Conservation (phyloP, 768 basidiomycete species). For the Sporobolomyces roseus region DNA sequence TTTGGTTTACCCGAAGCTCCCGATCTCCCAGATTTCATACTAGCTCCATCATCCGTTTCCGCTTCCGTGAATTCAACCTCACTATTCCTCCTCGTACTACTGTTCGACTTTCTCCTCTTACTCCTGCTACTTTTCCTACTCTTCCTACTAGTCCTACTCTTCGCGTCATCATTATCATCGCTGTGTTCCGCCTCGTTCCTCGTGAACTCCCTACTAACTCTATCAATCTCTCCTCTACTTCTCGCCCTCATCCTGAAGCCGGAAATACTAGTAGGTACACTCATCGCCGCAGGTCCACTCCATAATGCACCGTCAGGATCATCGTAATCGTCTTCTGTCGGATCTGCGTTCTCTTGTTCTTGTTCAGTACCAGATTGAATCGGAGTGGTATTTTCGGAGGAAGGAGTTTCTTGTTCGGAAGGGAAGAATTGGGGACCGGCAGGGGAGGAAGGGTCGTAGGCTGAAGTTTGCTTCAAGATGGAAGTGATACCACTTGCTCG, state of each 20-base stretch:
- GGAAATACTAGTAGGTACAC: slow-evolving; percentile 30
- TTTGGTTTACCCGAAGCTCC: not conserved
- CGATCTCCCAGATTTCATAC: not conserved
- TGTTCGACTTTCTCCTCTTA: slow-evolving; percentile 8
- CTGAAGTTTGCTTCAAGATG: slow-evolving; percentile 28
- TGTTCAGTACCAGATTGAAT: not conserved
- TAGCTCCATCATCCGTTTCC: slow-evolving; percentile 26
- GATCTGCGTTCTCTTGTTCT: not conserved
- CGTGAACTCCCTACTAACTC: slow-evolving; percentile 16
- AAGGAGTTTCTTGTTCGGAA: slow-evolving; percentile 6
- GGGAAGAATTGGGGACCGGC: slow-evolving; percentile 39
- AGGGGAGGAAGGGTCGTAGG: slow-evolving; percentile 22
- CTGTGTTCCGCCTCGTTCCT: not conserved
- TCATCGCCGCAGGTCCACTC: slow-evolving; percentile 25
- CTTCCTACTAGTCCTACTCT: slow-evolving; percentile 7
- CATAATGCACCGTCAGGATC: slow-evolving; percentile 34
- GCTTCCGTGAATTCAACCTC: slow-evolving; percentile 17
- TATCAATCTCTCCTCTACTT: slow-evolving; percentile 28
- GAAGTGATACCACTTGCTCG: slow-evolving; percentile 3
- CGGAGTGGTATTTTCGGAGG: too few relatives aligned
- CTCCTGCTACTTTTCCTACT: slow-evolving; percentile 2
- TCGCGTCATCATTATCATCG: slow-evolving; percentile 16
- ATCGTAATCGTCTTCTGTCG: slow-evolving; percentile 38
- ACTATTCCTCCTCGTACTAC: slow-evolving; percentile 15
- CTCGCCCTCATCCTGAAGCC: slow-evolving; percentile 35